Evolutionary conservation across 495 filamentous ascomycete species (phyloP).

Genomic region (Achaetomiella virescens): DNA sequence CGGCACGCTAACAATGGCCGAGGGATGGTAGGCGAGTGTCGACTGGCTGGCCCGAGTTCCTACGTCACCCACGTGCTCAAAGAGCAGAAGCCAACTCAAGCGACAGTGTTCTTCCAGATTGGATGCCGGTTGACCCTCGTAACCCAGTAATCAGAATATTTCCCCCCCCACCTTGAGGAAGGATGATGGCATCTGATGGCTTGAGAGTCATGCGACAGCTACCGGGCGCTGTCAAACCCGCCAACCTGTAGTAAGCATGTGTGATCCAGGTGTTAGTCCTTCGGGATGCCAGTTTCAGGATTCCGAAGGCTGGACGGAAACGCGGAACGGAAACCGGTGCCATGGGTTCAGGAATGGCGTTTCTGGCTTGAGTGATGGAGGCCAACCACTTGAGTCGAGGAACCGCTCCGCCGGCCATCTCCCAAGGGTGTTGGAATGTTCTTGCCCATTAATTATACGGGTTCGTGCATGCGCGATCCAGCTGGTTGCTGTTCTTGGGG

Average conservation of each 20-base stretch:
- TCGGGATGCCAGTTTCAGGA: neutral
- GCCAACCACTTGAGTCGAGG: neutral
- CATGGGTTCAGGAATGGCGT: neutral
- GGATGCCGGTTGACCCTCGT: neutral
- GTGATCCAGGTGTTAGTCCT: neutral
- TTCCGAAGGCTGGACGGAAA: neutral
- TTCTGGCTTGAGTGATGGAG: neutral
- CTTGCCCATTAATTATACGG: neutral
- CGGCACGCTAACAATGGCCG: no score
- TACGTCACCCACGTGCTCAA: no score
- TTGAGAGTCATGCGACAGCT: neutral
- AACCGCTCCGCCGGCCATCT: neutral
- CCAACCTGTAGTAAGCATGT: neutral
- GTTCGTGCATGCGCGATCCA: constrained; percentile 3
- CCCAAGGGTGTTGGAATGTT: neutral
- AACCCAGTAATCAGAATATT: neutral
- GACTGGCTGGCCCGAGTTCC: no score
- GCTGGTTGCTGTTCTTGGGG: neutral
- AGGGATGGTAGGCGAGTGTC: no score
- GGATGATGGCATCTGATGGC: neutral
- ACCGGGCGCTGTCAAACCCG: neutral
- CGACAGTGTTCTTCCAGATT: no score
- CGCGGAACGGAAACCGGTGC: neutral
- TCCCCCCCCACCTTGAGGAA: neutral
- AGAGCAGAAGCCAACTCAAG: no score